phyloP scores from a whole-genome alignment of 208 protist genomes.

The Kentomonas sorsogonicus region DNA sequence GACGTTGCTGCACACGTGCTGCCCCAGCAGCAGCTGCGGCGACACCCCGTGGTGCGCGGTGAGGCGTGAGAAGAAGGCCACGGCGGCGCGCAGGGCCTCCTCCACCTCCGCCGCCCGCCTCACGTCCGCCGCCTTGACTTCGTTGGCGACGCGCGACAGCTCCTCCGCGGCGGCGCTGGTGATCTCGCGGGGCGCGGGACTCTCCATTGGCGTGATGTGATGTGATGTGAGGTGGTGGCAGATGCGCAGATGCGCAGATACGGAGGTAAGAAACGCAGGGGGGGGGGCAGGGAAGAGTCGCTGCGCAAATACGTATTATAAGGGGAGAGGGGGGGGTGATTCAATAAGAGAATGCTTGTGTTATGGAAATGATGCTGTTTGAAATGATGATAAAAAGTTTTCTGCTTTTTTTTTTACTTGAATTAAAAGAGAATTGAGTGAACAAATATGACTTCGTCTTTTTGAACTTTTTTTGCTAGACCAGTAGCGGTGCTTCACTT shows the following conservation, averaged over 20 bases:
- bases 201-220: no score
- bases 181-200: no score
- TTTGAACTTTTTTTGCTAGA: not conserved
- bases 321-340: no score
- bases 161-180: no score
- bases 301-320: no score
- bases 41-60: constrained; percentile 36
- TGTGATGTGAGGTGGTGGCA: no score
- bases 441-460: not conserved
- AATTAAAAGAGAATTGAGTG: not conserved
- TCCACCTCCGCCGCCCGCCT: constrained; percentile 29
- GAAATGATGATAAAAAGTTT: not conserved
- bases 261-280: no score
- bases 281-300: no score
- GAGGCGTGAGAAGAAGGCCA: constrained; percentile 32
- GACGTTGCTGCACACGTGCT: constrained; percentile 72
- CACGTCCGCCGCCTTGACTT: not conserved
- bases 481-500: not conserved
- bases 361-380: not conserved
- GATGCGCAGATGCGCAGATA: no score
- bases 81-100: constrained; percentile 35
- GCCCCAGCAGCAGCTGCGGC: constrained; percentile 52
- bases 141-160: not conserved
- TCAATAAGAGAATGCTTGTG: not conserved
- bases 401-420: not conserved